A percentile compares a stretch with the other conserved stretches of the same genome.
These are phyloP conservation scores for Pseudomassariella vexata DNA, from an alignment of 2,329 filamentous ascomycete genomes.

Conservation along the genomic window DNA sequence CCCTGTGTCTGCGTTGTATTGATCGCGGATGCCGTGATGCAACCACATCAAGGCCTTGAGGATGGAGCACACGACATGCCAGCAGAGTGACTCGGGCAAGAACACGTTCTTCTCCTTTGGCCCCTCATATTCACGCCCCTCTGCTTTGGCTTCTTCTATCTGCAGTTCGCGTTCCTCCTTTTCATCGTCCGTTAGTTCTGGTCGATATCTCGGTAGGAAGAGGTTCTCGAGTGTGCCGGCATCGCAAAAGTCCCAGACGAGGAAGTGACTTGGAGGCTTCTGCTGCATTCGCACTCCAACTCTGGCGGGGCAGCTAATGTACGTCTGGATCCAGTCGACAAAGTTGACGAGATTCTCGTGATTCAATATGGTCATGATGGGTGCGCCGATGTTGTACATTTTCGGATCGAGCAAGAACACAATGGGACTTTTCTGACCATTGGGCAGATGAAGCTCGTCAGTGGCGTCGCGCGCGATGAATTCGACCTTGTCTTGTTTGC, in stretches of 20 bases:
- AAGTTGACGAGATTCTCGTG: conserved; percentile 45
- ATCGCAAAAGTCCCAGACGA: conserved; percentile 49
- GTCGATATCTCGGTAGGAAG: conserved; percentile 16
- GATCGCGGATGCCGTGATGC: conserved; percentile 38
- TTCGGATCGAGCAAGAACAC: conserved; percentile 12
- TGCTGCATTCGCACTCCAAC: conserved; percentile 6
- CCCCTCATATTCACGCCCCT: conserved; percentile 15
- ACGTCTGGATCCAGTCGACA: conserved; percentile 27
- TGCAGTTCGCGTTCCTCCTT: conserved; percentile 9
- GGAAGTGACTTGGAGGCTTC: conserved; percentile 19
- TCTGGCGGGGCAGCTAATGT: conserved; percentile 12
- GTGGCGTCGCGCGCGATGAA: conserved; percentile 24
- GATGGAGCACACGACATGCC: conserved; percentile 47
- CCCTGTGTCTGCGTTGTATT: conserved; percentile 9
- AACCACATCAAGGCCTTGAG: conserved; percentile 45
- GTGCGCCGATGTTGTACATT: conserved; percentile 15
- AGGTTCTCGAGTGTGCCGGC: conserved; percentile 41
- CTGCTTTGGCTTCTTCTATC: conserved; percentile 9
- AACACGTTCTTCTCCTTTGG: conserved; percentile 20
- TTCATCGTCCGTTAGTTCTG: conserved; percentile 7
- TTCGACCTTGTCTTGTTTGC: conserved; percentile 17
- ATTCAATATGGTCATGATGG: conserved; percentile 33
- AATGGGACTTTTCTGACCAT: conserved; percentile 5
- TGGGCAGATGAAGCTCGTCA: conserved; percentile 9
- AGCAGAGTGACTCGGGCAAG: conserved; percentile 47